Conservation (phyloP, 2,329 filamentous ascomycete genomes). For the Bimuria novae-zelandiae region DNA sequence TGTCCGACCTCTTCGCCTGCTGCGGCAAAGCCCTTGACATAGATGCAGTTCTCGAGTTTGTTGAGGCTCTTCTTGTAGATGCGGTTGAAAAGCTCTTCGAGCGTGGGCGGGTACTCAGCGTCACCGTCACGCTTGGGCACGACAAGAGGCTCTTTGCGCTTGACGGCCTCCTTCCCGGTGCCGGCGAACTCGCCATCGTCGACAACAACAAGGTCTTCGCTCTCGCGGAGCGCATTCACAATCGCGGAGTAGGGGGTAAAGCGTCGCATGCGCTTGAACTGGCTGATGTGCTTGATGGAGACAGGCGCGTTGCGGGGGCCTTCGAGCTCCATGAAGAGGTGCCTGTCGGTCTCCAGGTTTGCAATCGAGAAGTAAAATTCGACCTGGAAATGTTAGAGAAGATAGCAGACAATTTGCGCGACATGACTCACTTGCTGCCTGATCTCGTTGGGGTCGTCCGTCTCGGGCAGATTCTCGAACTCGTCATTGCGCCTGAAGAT, state of each 20-base stretch:
- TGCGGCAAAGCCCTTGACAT: slow-evolving; percentile 92
- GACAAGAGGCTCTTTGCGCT: slow-evolving; percentile 72
- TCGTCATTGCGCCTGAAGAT: slow-evolving; percentile 30
- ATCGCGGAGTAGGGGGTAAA: slow-evolving; percentile 89
- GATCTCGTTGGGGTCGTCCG: slow-evolving; percentile 78
- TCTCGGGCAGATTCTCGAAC: slow-evolving; percentile 63
- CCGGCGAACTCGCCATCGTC: slow-evolving; percentile 69
- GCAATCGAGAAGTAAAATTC: slow-evolving; percentile 96
- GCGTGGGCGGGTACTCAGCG: slow-evolving; percentile 24
- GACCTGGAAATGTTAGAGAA: slow-evolving; percentile 61
- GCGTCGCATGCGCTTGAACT: slow-evolving; percentile 93
- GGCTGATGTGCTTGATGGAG: slow-evolving; percentile 74
- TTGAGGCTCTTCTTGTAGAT: slow-evolving; percentile 62
- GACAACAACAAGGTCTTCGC: slow-evolving; percentile 71
- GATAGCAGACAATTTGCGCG: background rate
- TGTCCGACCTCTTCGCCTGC: slow-evolving; percentile 82
- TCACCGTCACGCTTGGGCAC: slow-evolving; percentile 40
- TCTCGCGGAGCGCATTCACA: slow-evolving; percentile 80
- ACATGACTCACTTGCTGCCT: slow-evolving; percentile 70
- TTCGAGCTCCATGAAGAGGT: slow-evolving; percentile 77
- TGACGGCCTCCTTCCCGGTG: slow-evolving; percentile 50
- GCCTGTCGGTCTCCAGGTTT: slow-evolving; percentile 87
- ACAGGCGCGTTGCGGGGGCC: slow-evolving; percentile 83
- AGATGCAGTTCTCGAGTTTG: slow-evolving; percentile 76
- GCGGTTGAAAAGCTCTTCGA: slow-evolving; percentile 52